phyloP scores from a whole-genome alignment of 139 green algal species.

The Chlorella sp. region DNA sequence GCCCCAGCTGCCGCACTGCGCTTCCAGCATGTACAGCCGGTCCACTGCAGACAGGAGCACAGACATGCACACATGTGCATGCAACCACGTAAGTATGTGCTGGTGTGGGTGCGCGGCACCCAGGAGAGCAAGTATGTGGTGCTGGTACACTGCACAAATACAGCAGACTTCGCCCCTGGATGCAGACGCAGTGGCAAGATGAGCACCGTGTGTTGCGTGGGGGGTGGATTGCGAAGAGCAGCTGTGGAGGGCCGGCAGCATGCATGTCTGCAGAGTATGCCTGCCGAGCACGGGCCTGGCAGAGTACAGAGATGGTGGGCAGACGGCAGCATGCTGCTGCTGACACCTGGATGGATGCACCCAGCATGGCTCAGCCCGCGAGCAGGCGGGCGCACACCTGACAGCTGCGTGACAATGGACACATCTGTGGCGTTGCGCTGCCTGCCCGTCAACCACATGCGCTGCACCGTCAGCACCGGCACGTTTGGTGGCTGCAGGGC shows the following conservation, averaged over 20 bases:
- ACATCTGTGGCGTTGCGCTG: conserved; percentile 38
- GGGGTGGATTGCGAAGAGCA: neutral
- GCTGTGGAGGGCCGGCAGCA: neutral
- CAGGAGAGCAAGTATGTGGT: no score
- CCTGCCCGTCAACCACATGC: conserved; percentile 39
- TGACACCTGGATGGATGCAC: neutral
- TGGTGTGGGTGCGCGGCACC: no score
- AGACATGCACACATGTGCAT: neutral
- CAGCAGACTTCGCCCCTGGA: no score
- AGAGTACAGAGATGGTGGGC: no score
- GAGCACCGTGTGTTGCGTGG: no score
- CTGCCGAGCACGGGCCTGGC: no score
- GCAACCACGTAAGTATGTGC: no score
- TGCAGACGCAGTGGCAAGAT: no score
- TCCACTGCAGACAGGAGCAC: conserved; percentile 23
- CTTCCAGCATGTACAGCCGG: conserved; percentile 35
- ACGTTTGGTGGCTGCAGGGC: conserved; percentile 33
- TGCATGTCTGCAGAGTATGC: neutral
- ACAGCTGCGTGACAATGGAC: conserved; percentile 50
- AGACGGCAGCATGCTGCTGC: no score
- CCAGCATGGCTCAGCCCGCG: neutral
- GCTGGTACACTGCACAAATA: no score
- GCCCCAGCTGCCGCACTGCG: conserved; percentile 41
- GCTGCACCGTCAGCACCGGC: conserved; percentile 32
- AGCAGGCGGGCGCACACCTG: neutral